phyloP scores from a whole-genome alignment of 75 land plant genomes.

The Pseudotsuga menziesii region DNA sequence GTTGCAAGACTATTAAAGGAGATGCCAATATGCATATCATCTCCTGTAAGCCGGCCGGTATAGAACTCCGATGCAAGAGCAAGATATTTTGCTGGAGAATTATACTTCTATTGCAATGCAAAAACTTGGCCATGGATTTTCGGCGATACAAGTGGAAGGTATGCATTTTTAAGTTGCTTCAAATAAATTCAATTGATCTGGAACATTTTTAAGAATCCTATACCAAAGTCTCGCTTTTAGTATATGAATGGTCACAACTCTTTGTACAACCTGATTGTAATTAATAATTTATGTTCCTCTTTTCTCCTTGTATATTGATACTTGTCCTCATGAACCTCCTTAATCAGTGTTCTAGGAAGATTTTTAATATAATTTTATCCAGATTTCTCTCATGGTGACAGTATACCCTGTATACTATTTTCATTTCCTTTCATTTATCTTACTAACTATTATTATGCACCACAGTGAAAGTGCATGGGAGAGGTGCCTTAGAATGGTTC shows the following conservation, averaged over 20 bases:
- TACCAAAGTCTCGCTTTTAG: background rate
- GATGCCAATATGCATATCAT: no score
- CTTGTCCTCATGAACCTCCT: background rate
- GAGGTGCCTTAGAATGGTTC: slow-evolving; percentile 27
- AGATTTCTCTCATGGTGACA: background rate
- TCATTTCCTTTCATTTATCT: background rate
- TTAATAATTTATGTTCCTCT: background rate
- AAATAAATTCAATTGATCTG: slow-evolving; percentile 1
- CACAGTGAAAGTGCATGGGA: slow-evolving; percentile 68
- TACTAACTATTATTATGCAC: background rate
- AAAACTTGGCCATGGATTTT: background rate
- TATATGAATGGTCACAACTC: background rate
- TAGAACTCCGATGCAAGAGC: no score
- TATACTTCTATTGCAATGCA: no score
- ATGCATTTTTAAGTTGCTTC: background rate
- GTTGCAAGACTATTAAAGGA: no score
- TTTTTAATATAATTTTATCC: background rate
- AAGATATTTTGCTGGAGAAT: no score
- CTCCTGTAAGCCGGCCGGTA: no score
- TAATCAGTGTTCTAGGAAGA: background rate
- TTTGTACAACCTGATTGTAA: background rate
- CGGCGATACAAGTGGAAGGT: slow-evolving; percentile 85
- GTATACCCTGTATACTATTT: background rate
- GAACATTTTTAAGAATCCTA: background rate
- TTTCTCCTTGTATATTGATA: background rate